These are phyloP conservation scores for Candolleomyces efflorescens DNA, from an alignment of 768 basidiomycete genomes.

Conservation along the genomic window DNA sequence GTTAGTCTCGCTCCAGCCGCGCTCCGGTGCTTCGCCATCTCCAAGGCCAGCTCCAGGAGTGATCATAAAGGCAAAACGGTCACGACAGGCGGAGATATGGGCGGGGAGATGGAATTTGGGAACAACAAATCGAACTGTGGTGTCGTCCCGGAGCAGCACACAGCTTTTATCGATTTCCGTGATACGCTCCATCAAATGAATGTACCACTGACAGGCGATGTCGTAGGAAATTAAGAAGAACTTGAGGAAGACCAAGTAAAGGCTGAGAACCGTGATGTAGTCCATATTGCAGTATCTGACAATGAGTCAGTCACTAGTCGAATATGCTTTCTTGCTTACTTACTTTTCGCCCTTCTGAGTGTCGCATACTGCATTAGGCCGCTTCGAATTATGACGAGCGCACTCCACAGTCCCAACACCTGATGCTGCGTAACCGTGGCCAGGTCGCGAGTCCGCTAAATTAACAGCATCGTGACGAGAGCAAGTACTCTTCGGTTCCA, in stretches of 20 bases:
- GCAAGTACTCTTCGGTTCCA: conserved; percentile 19
- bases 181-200: conserved; percentile 6
- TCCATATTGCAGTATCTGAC: conserved; percentile 26
- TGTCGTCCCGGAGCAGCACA: background rate
- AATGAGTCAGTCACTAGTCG: too few relatives aligned
- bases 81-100: conserved; percentile 20
- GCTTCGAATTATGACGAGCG: conserved; percentile 24
- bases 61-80: conserved; percentile 19
- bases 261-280: conserved; percentile 15
- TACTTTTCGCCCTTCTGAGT: conserved; percentile 27
- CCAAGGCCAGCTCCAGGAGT: conserved; percentile 22
- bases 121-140: conserved; percentile 4
- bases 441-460: conserved; percentile 14
- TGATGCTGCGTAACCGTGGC: conserved; percentile 18
- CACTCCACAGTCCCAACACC: conserved; percentile 26
- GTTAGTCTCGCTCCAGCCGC: conserved; percentile 26
- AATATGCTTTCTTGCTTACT: too few relatives aligned
- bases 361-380: conserved; percentile 21
- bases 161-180: background rate
- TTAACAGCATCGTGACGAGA: conserved; percentile 25
- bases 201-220: conserved; percentile 22
- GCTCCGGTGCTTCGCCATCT: conserved; percentile 32
- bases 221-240: conserved; percentile 25
- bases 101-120: conserved; percentile 25
- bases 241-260: background rate